Evolutionary conservation across 371 early-diverging fungal genomes (phyloP).

Genomic region (Funneliformis caledonium): DNA sequence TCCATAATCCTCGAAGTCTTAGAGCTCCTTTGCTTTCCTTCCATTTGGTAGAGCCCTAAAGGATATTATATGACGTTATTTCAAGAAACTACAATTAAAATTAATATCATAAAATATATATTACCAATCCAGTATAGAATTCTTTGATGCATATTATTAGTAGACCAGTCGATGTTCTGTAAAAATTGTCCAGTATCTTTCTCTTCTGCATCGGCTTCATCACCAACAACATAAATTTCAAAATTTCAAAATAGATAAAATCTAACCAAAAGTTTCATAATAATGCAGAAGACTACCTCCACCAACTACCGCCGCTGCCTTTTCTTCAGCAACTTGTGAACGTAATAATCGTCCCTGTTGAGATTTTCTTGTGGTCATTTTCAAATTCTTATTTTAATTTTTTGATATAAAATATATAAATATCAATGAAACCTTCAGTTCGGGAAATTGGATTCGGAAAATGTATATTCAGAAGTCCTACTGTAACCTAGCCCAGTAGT

Average conservation of each 20-base stretch:
- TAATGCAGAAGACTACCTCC: slow-evolving; percentile 40
- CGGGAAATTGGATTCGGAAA: no score
- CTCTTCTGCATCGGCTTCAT: slow-evolving; percentile 56
- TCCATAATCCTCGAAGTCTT: slow-evolving; percentile 81
- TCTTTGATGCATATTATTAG: slow-evolving; percentile 74
- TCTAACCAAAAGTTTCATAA: neutral
- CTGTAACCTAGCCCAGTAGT: no score
- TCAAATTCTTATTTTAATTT: no score
- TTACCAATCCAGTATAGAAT: slow-evolving; percentile 73
- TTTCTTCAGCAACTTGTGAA: slow-evolving; percentile 70
- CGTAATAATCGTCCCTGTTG: slow-evolving; percentile 66
- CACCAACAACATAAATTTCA: slow-evolving; percentile 34
- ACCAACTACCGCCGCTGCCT: slow-evolving; percentile 56
- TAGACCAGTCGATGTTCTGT: slow-evolving; percentile 87
- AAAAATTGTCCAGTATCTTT: slow-evolving; percentile 70
- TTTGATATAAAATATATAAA: no score
- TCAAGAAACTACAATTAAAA: neutral
- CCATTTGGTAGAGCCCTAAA: slow-evolving; percentile 87
- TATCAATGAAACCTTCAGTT: no score
- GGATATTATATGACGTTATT: neutral
- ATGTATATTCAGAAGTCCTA: no score
- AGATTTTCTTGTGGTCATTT: no score
- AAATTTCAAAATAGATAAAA: neutral
- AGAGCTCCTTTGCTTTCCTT: slow-evolving; percentile 93
- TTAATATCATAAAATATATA: neutral